These are phyloP conservation scores for Aspergillus aculeatinus DNA, from an alignment of 2,329 filamentous ascomycete genomes.

Conservation along the genomic window DNA sequence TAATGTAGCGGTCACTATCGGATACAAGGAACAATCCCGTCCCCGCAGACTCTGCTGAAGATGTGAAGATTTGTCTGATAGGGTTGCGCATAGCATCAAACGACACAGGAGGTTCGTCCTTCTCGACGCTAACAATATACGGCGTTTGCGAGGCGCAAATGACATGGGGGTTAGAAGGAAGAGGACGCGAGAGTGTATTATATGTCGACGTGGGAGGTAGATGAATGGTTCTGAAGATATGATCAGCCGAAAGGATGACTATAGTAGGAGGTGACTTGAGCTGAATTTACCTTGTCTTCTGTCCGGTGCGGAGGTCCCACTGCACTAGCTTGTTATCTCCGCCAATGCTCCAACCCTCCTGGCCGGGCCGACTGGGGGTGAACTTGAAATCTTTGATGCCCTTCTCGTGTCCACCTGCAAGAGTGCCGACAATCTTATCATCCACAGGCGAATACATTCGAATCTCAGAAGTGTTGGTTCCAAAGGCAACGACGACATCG, in stretches of 20 bases:
- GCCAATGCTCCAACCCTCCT: conserved; percentile 55
- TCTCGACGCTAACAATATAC: conserved; percentile 46
- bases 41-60: conserved; percentile 35
- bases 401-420: conserved; percentile 49
- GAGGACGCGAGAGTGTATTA: conserved; percentile 42
- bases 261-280: conserved; percentile 4
- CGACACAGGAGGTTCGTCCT: conserved; percentile 38
- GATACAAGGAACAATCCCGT: conserved; percentile 48
- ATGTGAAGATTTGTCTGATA: conserved; percentile 49
- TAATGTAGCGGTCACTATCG: conserved; percentile 52
- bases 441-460: conserved; percentile 52
- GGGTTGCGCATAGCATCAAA: conserved; percentile 52
- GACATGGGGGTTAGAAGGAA: conserved; percentile 43
- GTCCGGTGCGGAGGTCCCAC: conserved; percentile 50
- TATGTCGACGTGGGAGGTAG: conserved; percentile 43
- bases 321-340: conserved; percentile 54
- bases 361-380: conserved; percentile 37
- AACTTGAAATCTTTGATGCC: conserved; percentile 54
- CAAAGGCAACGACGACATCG: conserved; percentile 50
- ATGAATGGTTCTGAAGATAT: conserved; percentile 40
- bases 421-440: conserved; percentile 46
- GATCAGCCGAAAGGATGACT: conserved; percentile 16
- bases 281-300: conserved; percentile 42
- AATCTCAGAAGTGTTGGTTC: conserved; percentile 50
- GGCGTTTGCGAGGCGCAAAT: conserved; percentile 53